Evolutionary conservation across 192 early-diverging fungal species (phyloP).

Genomic region (Coemansia sp.): DNA sequence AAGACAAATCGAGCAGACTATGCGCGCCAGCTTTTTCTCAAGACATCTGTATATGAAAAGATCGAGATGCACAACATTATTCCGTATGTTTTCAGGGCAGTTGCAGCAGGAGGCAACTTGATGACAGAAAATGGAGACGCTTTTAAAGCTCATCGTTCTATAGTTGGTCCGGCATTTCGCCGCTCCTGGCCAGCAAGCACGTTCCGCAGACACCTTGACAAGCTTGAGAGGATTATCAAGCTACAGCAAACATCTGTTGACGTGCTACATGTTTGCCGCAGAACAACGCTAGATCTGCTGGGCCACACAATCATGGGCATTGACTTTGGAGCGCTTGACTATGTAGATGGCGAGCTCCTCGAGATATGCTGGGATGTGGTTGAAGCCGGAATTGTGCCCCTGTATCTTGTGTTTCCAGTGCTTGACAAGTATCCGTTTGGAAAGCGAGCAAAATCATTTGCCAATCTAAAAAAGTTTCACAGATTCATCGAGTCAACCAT

Average conservation of each 20-base stretch:
- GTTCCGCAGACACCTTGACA: conserved; percentile 31
- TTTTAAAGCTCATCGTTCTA: conserved; percentile 45
- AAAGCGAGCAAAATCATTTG: conserved; percentile 36
- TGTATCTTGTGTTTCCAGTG: conserved; percentile 54
- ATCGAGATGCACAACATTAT: conserved; percentile 52
- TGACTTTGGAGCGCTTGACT: conserved; percentile 49
- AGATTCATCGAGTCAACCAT: conserved; percentile 47
- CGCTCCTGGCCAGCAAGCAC: conserved; percentile 45
- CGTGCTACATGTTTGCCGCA: conserved; percentile 35
- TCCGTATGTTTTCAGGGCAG: conserved; percentile 42
- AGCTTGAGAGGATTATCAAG: conserved; percentile 37
- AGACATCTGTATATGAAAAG: conserved; percentile 45
- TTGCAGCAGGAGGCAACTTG: conserved; percentile 48
- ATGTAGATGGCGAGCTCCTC: conserved; percentile 42
- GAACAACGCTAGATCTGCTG: conserved; percentile 45
- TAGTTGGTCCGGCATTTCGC: conserved; percentile 50
- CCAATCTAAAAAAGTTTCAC: conserved; percentile 45
- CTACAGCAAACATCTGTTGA: conserved; percentile 10
- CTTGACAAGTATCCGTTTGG: conserved; percentile 51
- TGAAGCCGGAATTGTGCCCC: conserved; percentile 42
- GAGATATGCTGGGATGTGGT: conserved; percentile 53
- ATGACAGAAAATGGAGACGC: conserved; percentile 51
- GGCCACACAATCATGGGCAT: conserved; percentile 51
- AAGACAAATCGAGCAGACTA: conserved; percentile 53
- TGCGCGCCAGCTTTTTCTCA: conserved; percentile 48